These are phyloP conservation scores for Amanita subjunquillea DNA, from an alignment of 768 basidiomycete species.

Conservation along the genomic window DNA sequence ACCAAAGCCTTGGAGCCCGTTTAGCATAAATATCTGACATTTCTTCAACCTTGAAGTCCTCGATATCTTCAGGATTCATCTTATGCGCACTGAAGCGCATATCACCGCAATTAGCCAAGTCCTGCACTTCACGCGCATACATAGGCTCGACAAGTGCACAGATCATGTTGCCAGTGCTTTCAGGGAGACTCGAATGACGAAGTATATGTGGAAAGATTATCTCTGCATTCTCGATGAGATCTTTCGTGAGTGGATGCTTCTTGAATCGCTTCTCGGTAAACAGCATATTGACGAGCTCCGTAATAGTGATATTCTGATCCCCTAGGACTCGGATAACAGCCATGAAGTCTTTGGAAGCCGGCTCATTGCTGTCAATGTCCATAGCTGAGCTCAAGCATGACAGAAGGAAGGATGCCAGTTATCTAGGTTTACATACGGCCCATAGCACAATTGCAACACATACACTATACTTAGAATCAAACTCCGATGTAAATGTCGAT, in stretches of 20 bases:
- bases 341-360: not conserved
- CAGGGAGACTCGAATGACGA: not conserved
- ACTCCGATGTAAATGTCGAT: no score
- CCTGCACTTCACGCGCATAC: not conserved
- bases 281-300: not conserved
- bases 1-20: not conserved
- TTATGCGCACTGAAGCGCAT: not conserved
- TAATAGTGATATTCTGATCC: not conserved
- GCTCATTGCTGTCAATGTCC: not conserved
- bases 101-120: not conserved
- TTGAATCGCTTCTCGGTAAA: not conserved
- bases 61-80: not conserved
- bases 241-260: not conserved
- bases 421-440: not conserved
- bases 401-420: not conserved
- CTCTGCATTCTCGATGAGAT: not conserved
- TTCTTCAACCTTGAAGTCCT: not conserved
- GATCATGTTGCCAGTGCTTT: not conserved
- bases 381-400: not conserved
- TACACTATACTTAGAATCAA: no score
- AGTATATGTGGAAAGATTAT: not conserved
- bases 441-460: no score
- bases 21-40: not conserved
- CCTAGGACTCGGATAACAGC: not conserved
- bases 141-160: not conserved